Percentiles rank a stretch among this genome's conserved stretches.
These are phyloP conservation scores for Hura crepitans DNA, from an alignment of 441 rosid genomes.

Conservation along the genomic window DNA sequence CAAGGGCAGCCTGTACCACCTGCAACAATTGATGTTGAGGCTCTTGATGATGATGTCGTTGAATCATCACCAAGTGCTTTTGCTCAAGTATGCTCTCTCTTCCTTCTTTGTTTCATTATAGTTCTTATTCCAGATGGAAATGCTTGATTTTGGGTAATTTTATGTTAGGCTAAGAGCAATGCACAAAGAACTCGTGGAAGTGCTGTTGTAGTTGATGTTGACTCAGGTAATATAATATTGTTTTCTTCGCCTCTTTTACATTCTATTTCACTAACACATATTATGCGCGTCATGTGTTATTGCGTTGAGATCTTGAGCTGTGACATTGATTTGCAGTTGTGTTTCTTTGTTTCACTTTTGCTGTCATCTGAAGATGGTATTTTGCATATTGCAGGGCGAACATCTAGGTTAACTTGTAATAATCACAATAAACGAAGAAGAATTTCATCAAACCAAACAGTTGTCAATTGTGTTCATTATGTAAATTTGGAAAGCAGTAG, in stretches of 20 bases:
- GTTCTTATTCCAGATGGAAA: background rate
- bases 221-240: conserved; percentile 47
- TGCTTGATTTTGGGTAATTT: conserved; percentile 16
- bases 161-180: conserved; percentile 59
- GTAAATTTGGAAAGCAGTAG: conserved; percentile 45
- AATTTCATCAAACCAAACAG: conserved; percentile 31
- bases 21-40: conserved; percentile 63
- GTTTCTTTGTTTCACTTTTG: background rate
- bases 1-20: conserved; percentile 35
- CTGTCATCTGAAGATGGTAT: conserved; percentile 9
- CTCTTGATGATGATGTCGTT: conserved; percentile 75
- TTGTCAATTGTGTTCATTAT: conserved; percentile 40
- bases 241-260: background rate
- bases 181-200: conserved; percentile 41
- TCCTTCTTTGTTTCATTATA: background rate
- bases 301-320: background rate
- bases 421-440: conserved; percentile 47
- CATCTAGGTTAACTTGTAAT: conserved; percentile 33
- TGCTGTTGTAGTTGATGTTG: conserved; percentile 41
- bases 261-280: background rate
- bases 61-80: conserved; percentile 76
- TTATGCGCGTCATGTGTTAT: background rate
- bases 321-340: background rate
- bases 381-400: conserved; percentile 35
- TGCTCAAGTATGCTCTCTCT: conserved; percentile 50